Base-by-base conservation (phyloP, 208 protist species). In the Blastocrithidia nonstop region DNA sequence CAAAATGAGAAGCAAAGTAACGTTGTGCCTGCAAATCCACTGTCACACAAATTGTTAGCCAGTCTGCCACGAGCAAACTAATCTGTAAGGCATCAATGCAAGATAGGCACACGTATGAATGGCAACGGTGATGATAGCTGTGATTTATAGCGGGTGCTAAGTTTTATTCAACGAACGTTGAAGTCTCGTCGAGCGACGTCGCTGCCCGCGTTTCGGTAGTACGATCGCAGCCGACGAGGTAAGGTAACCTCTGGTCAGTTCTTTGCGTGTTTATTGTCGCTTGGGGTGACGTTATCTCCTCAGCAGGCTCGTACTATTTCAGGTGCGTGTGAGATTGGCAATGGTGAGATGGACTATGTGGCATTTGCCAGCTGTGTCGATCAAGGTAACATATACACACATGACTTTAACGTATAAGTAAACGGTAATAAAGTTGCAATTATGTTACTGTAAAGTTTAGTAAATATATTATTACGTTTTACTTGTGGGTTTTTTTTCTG, bases 181-280 rank as follows among this genome's bases (percentile, higher is more conserved):
- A 60, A 59, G 26, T 24, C 71, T 5, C 75, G 75, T 8, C 80
- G 69, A 15, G 61, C 71, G 7, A 49, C 26, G 22, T 65, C 73
- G 11, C 71, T 75, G 8, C 39, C 51, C 8, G 62, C 75, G 0
- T 90, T 95, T 26, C 63, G 77, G 22, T 75, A 93, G 54, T 93
- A 85, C 40, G 87, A 95, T 50, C 51, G 55, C 17, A 41, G 74
- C 11, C 69, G 82, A 6, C 75, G 73, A 20, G 82, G 79, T 1
- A 56, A 63, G 45, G 71, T 95, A 41, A 88, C 78, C 37, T 67
- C 81, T 41, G 70, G 71, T 1, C 83, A 92, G 56, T 95, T 95
- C 54, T 84, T 86, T 29, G 66, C 77, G 2, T 77, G 66, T 20
- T 50, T 94, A 20, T 66, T 71, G 55, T 61, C 71, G 16, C 59